phyloP scores from a whole-genome alignment of 306 rosid genomes.

The Datisca glomerata region DNA sequence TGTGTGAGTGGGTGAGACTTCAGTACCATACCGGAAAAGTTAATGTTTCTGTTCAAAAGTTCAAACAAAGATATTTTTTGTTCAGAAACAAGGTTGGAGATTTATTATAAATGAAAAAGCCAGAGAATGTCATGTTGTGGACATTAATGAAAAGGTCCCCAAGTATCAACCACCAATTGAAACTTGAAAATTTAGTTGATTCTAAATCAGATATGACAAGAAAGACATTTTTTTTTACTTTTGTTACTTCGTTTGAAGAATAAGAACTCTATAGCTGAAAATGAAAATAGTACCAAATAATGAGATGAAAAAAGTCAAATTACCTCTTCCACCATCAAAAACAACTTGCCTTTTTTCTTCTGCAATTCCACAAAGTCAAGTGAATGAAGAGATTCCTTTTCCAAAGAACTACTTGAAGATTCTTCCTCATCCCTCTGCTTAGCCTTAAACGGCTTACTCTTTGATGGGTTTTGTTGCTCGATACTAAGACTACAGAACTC shows the following conservation, averaged over 20 bases:
- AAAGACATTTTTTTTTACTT: neutral
- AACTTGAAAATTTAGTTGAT: neutral
- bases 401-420: conserved; percentile 27
- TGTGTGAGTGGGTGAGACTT: no score
- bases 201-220: neutral
- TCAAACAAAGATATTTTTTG: no score
- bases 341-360: conserved; percentile 75
- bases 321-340: conserved; percentile 95
- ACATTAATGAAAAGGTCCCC: conserved; percentile 36
- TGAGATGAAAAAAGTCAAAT: neutral
- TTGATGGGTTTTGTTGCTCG: conserved; percentile 15
- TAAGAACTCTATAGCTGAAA: no score
- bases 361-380: conserved; percentile 78
- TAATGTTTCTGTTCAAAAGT: no score
- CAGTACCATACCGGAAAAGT: no score
- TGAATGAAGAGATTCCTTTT: conserved; percentile 38
- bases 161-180: neutral
- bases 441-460: conserved; percentile 35
- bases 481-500: conserved; percentile 78
- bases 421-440: conserved; percentile 42
- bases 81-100: no score
- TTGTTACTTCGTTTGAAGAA: neutral
- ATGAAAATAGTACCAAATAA: no score
- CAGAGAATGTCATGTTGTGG: conserved; percentile 14
- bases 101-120: conserved; percentile 4